phyloP scores from a whole-genome alignment of 2,329 filamentous ascomycete species.

The Helminthosporium solani region DNA sequence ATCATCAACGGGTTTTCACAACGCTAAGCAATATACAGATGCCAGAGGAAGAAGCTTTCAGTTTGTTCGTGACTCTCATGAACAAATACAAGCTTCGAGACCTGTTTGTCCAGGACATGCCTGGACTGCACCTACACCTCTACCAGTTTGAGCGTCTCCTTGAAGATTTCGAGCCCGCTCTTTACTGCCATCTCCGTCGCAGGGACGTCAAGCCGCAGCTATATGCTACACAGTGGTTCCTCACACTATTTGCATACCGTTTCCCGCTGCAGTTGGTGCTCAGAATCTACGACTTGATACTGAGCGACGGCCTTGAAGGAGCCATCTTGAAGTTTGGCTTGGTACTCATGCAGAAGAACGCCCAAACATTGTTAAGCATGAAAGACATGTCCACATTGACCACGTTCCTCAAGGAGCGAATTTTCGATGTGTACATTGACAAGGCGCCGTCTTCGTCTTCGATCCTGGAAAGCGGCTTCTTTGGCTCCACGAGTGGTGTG shows the following conservation, averaged over 20 bases:
- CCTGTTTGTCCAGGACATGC: slow-evolving; percentile 94
- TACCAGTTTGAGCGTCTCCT: slow-evolving; percentile 94
- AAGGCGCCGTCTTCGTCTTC: slow-evolving; percentile 88
- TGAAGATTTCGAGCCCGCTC: slow-evolving; percentile 88
- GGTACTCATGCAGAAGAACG: slow-evolving; percentile 94
- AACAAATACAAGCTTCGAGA: slow-evolving; percentile 92
- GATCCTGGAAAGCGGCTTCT: slow-evolving; percentile 94
- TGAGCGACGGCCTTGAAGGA: slow-evolving; percentile 83
- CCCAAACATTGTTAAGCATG: slow-evolving; percentile 73
- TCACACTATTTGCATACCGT: slow-evolving; percentile 96
- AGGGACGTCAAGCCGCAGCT: slow-evolving; percentile 85
- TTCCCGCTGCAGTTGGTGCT: slow-evolving; percentile 95
- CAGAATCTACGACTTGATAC: slow-evolving; percentile 91
- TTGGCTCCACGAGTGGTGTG: slow-evolving; percentile 82
- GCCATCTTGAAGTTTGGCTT: slow-evolving; percentile 94
- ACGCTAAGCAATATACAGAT: slow-evolving; percentile 60
- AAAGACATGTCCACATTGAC: slow-evolving; percentile 90
- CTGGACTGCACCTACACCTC: slow-evolving; percentile 86
- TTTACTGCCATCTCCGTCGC: slow-evolving; percentile 91
- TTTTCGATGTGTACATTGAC: slow-evolving; percentile 98
- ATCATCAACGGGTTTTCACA: slow-evolving; percentile 65
- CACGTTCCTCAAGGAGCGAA: slow-evolving; percentile 84
- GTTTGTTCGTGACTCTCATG: slow-evolving; percentile 89
- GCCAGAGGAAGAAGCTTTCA: slow-evolving; percentile 96
- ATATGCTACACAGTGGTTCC: slow-evolving; percentile 98